A percentile compares a stretch with the other conserved stretches of the same genome.
These are phyloP conservation scores for Fusarium sp. DNA, from an alignment of 2,329 filamentous ascomycete species.

Conservation along the genomic window DNA sequence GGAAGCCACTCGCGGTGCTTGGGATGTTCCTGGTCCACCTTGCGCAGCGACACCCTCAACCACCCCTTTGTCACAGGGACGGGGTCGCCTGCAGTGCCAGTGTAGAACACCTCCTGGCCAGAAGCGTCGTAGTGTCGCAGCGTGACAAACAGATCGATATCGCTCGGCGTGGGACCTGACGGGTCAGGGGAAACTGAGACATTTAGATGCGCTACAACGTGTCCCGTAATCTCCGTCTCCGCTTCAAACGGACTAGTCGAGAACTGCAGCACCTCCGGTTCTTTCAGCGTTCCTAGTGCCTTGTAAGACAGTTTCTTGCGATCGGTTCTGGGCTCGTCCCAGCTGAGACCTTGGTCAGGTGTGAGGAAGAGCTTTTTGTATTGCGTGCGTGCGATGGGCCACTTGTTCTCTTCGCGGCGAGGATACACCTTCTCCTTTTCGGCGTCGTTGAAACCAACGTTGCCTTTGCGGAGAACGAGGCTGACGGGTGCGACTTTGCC, in stretches of 20 bases:
- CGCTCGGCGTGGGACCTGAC: conserved; percentile 54
- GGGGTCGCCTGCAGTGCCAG: conserved; percentile 73
- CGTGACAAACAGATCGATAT: conserved; percentile 75
- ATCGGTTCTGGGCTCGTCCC: conserved; percentile 23
- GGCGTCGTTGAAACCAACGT: conserved; percentile 76
- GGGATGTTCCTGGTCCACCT: conserved; percentile 63
- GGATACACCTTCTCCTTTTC: conserved; percentile 68
- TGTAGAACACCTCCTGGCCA: conserved; percentile 73
- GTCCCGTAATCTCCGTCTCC: conserved; percentile 78
- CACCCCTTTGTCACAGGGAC: conserved; percentile 75
- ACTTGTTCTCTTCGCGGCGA: conserved; percentile 70
- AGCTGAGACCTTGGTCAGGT: conserved; percentile 57
- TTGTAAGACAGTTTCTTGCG: conserved; percentile 66
- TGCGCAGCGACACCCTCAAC: conserved; percentile 70
- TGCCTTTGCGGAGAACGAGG: conserved; percentile 73
- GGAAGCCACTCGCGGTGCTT: conserved; percentile 68
- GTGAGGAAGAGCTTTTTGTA: conserved; percentile 74
- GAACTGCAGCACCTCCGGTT: conserved; percentile 69
- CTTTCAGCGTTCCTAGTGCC: conserved; percentile 69
- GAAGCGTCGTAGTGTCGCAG: conserved; percentile 68
- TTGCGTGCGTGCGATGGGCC: conserved; percentile 75
- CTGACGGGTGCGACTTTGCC: conserved; percentile 72
- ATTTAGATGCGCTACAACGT: conserved; percentile 73
- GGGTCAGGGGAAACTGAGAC: conserved; percentile 72
- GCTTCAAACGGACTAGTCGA: conserved; percentile 67